These are phyloP conservation scores for Teratosphaeria destructans DNA, from an alignment of 2,329 filamentous ascomycete genomes.

Conservation along the genomic window DNA sequence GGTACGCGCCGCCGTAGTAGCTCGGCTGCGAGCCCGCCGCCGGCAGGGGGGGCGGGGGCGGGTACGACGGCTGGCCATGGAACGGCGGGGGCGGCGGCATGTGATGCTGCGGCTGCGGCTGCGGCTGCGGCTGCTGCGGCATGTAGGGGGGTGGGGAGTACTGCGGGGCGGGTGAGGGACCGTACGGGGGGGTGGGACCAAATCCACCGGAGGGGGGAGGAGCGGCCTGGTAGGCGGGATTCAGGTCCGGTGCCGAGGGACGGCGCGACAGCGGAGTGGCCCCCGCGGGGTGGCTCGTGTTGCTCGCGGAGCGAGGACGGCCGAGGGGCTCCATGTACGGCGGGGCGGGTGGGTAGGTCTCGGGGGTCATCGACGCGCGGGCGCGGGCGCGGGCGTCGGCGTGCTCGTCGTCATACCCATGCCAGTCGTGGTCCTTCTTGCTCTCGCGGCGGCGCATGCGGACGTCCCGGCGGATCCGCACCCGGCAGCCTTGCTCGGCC, in stretches of 20 bases:
- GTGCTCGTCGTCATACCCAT: slow-evolving; percentile 51
- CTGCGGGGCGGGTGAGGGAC: slow-evolving; percentile 16
- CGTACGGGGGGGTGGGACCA: slow-evolving; percentile 27
- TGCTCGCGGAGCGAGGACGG: slow-evolving; percentile 30
- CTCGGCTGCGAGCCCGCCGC: slow-evolving; percentile 22
- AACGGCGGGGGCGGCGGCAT: slow-evolving; percentile 14
- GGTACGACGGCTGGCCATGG: slow-evolving; percentile 13
- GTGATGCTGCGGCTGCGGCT: slow-evolving; percentile 9
- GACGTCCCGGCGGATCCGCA: slow-evolving; percentile 88
- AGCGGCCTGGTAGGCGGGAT: slow-evolving; percentile 29
- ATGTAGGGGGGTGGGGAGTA: slow-evolving; percentile 18
- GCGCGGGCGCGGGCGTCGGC: slow-evolving; percentile 38
- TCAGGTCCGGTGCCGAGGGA: slow-evolving; percentile 36
- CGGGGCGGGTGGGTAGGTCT: slow-evolving; percentile 7
- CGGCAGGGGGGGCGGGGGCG: slow-evolving; percentile 13
- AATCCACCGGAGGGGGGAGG: slow-evolving; percentile 32
- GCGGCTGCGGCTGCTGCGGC: slow-evolving; percentile 14
- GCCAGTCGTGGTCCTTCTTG: slow-evolving; percentile 57
- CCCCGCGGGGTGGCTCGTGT: slow-evolving; percentile 24
- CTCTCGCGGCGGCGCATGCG: slow-evolving; percentile 77
- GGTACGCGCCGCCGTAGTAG: slow-evolving; percentile 28
- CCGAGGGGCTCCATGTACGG: slow-evolving; percentile 22
- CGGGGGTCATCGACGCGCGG: slow-evolving; percentile 31
- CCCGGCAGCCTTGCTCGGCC: slow-evolving; percentile 91
- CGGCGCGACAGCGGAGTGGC: slow-evolving; percentile 25